A percentile compares a stretch with the other conserved stretches of the same genome.
These are phyloP conservation scores for Beauveria brongniartii DNA, from an alignment of 2,329 filamentous ascomycete genomes.

Conservation along the genomic window DNA sequence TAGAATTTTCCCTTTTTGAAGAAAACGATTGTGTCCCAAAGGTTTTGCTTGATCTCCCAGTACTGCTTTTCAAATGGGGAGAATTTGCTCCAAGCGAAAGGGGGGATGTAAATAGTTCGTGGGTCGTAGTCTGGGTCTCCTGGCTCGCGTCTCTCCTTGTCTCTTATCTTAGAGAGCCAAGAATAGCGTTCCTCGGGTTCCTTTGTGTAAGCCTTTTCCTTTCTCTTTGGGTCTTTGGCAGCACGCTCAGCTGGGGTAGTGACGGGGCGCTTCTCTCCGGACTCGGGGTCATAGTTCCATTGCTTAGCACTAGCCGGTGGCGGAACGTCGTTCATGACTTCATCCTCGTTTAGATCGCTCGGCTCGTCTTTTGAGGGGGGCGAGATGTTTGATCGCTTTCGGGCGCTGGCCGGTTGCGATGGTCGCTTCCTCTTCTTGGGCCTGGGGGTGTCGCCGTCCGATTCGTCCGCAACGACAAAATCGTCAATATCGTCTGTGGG, in stretches of 20 bases:
- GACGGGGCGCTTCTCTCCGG: slow-evolving; percentile 28
- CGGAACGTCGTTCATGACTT: slow-evolving; percentile 47
- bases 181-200: slow-evolving; percentile 82
- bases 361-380: slow-evolving; percentile 29
- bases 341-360: slow-evolving; percentile 44
- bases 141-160: slow-evolving; percentile 73
- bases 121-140: slow-evolving; percentile 86
- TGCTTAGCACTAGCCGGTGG: slow-evolving; percentile 68
- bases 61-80: slow-evolving; percentile 97
- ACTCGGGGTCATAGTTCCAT: slow-evolving; percentile 61
- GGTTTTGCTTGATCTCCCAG: slow-evolving; percentile 98
- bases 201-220: slow-evolving; percentile 66
- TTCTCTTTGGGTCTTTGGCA: slow-evolving; percentile 28
- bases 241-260: slow-evolving; percentile 24
- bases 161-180: slow-evolving; percentile 80
- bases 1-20: slow-evolving; percentile 99
- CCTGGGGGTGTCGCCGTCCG: slow-evolving; percentile 52
- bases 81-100: slow-evolving; percentile 70
- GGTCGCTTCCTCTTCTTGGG: slow-evolving; percentile 72
- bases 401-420: slow-evolving; percentile 39
- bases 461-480: slow-evolving; percentile 82
- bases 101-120: slow-evolving; percentile 82
- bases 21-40: slow-evolving; percentile 96
- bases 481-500: slow-evolving; percentile 64
- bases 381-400: slow-evolving; percentile 56